Evolutionary conservation across 1,284 basidiomycete genomes (phyloP).

Genomic region (Cerrena zonata): DNA sequence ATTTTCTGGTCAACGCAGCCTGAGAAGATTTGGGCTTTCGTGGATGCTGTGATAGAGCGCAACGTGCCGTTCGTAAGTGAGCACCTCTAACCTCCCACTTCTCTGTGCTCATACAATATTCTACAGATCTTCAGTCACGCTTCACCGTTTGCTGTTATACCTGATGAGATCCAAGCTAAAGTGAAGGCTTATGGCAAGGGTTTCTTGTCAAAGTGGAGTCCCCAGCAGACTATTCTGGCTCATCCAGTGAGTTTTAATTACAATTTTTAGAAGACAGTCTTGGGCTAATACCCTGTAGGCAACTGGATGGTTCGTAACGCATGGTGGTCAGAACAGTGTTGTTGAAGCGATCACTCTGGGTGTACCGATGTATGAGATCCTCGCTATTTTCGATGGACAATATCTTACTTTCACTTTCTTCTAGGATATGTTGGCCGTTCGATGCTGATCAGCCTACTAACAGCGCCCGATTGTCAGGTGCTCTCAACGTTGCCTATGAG

Average conservation of each 20-base stretch:
- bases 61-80: conserved; percentile 11
- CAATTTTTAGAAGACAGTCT: background rate
- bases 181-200: conserved; percentile 3
- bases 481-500: conserved; percentile 20
- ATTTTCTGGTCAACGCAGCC: conserved; percentile 8
- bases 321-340: conserved; percentile 20
- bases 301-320: conserved; percentile 20
- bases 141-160: conserved; percentile 8
- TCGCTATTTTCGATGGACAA: background rate
- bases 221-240: conserved; percentile 5
- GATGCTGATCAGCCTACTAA: conserved; percentile 17
- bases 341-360: conserved; percentile 15
- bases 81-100: background rate
- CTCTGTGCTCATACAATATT: background rate
- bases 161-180: conserved; percentile 1
- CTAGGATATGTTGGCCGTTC: conserved; percentile 12
- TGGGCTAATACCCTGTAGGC: conserved; percentile 8
- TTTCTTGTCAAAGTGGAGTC: background rate
- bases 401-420: background rate
- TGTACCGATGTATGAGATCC: conserved; percentile 15
- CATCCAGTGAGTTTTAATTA: conserved; percentile 3
- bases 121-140: conserved; percentile 21
- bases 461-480: conserved; percentile 11
- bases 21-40: conserved; percentile 7
- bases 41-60: conserved; percentile 10